Evolutionary conservation across 2,329 filamentous ascomycete genomes (phyloP).

Genomic region (Keithomyces neogunnii): DNA sequence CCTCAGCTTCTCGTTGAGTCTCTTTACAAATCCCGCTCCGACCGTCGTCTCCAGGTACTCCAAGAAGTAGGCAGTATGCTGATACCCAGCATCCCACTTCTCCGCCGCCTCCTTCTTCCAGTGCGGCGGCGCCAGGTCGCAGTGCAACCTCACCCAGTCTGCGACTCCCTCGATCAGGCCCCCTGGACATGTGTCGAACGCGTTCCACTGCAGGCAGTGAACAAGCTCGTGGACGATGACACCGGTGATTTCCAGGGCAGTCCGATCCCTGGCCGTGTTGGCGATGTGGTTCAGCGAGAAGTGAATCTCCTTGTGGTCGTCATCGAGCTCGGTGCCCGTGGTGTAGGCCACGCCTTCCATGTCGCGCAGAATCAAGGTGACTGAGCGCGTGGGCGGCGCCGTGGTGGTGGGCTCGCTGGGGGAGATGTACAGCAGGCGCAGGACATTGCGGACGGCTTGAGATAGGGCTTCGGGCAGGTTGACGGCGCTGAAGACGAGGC

Average conservation of each 20-base stretch:
- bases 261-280: slow-evolving; percentile 33
- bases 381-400: slow-evolving; percentile 63
- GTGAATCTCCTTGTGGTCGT: slow-evolving; percentile 89
- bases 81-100: slow-evolving; percentile 84
- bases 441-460: slow-evolving; percentile 57
- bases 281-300: slow-evolving; percentile 70
- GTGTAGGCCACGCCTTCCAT: slow-evolving; percentile 89
- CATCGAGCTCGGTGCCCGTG: slow-evolving; percentile 66
- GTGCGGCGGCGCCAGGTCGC: slow-evolving; percentile 67
- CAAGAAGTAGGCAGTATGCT: slow-evolving; percentile 85
- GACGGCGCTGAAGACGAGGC: slow-evolving; percentile 58
- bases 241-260: slow-evolving; percentile 60
- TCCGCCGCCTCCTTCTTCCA: slow-evolving; percentile 57
- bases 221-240: slow-evolving; percentile 90
- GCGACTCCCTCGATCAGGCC: slow-evolving; percentile 87
- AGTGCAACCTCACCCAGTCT: slow-evolving; percentile 80
- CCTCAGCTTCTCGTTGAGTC: slow-evolving; percentile 60
- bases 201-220: slow-evolving; percentile 86
- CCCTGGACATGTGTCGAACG: slow-evolving; percentile 50
- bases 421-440: slow-evolving; percentile 61
- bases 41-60: slow-evolving; percentile 70
- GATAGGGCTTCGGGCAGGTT: slow-evolving; percentile 55
- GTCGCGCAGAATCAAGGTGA: slow-evolving; percentile 72
- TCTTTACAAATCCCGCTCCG: slow-evolving; percentile 49
- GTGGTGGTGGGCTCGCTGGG: slow-evolving; percentile 31